A percentile compares a stretch with the other conserved stretches of the same genome.
These are phyloP conservation scores for Phytopythium chamaehyphon DNA, from an alignment of 352 stramenopile genomes.

Conservation along the genomic window DNA sequence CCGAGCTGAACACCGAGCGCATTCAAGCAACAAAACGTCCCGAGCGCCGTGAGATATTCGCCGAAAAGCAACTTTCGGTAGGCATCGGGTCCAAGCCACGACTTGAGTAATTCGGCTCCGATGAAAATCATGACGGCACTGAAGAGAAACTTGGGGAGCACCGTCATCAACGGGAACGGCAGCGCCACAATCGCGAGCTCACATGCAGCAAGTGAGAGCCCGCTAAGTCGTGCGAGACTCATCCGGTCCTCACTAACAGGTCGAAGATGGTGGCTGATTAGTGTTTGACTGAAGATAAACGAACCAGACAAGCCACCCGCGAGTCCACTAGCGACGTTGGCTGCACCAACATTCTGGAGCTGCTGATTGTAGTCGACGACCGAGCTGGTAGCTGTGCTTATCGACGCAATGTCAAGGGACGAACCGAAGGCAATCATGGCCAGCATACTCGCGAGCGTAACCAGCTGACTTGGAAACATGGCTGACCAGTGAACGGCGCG, in stretches of 20 bases:
- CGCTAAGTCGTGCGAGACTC: slow-evolving; percentile 10
- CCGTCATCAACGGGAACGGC: slow-evolving; percentile 88
- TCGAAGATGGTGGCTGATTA: slow-evolving; percentile 81
- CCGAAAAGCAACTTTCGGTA: slow-evolving; percentile 52
- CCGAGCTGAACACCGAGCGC: slow-evolving; percentile 90
- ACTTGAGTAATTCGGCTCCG: slow-evolving; percentile 92
- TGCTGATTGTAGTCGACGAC: slow-evolving; percentile 94
- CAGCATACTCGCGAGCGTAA: slow-evolving; percentile 89
- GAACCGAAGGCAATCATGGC: slow-evolving; percentile 94
- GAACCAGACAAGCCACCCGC: slow-evolving; percentile 83
- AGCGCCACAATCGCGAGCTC: slow-evolving; percentile 64
- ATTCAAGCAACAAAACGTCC: slow-evolving; percentile 91
- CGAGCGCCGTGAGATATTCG: slow-evolving; percentile 90
- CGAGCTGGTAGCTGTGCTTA: slow-evolving; percentile 91
- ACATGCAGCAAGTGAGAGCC: slow-evolving; percentile 45
- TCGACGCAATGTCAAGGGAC: slow-evolving; percentile 93
- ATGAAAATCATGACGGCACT: slow-evolving; percentile 96
- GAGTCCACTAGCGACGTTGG: slow-evolving; percentile 88
- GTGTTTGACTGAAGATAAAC: slow-evolving; percentile 94
- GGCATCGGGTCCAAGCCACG: slow-evolving; percentile 52
- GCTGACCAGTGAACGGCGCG: slow-evolving; percentile 69
- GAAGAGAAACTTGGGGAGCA: slow-evolving; percentile 96
- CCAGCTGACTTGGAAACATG: slow-evolving; percentile 62
- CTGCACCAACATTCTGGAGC: slow-evolving; percentile 91
- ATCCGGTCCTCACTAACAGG: slow-evolving; percentile 5